A percentile compares a stretch with the other conserved stretches of the same genome.
Conservation (phyloP, 2,329 filamentous ascomycete genomes). For the Paracamarosporium sp. region DNA sequence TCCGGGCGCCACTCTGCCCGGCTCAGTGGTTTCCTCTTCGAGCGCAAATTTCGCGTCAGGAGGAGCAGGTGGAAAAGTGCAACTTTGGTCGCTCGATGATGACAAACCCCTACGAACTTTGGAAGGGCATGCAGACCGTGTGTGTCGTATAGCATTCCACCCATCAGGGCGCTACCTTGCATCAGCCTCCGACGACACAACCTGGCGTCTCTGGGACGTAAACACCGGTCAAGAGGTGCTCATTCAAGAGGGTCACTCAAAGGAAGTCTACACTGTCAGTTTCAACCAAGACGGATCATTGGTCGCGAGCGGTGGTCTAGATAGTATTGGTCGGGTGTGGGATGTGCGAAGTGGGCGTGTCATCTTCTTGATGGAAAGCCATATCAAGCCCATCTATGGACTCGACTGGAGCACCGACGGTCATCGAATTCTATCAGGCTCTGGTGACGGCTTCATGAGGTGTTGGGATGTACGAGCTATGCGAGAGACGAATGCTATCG, state of each 20-base stretch:
- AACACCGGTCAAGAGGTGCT: slow-evolving; percentile 83
- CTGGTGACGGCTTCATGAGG: slow-evolving; percentile 93
- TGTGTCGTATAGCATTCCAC: slow-evolving; percentile 93
- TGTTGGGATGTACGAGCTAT: slow-evolving; percentile 98
- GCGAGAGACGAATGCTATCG: slow-evolving; percentile 80
- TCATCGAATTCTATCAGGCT: slow-evolving; percentile 89
- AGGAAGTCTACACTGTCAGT: slow-evolving; percentile 87
- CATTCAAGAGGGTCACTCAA: slow-evolving; percentile 91
- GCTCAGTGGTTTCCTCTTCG: slow-evolving; percentile 72
- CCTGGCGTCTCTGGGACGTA: slow-evolving; percentile 96
- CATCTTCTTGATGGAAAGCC: slow-evolving; percentile 92
- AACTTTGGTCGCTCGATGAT: slow-evolving; percentile 88
- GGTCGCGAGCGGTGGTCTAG: slow-evolving; percentile 87
- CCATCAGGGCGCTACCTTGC: slow-evolving; percentile 89
- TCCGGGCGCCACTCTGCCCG: slow-evolving; percentile 78
- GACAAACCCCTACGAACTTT: slow-evolving; percentile 86
- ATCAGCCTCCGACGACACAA: slow-evolving; percentile 93
- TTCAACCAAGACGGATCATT: slow-evolving; percentile 94
- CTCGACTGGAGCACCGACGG: slow-evolving; percentile 93
- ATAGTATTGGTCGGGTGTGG: slow-evolving; percentile 95
- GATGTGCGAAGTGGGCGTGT: slow-evolving; percentile 91
- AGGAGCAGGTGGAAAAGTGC: slow-evolving; percentile 84
- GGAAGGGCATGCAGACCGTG: slow-evolving; percentile 82
- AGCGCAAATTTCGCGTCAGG: slow-evolving; percentile 87
- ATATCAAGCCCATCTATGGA: slow-evolving; percentile 91